phyloP scores from a whole-genome alignment of 805 yeast species.

The Cyberlindnera maritima region DNA sequence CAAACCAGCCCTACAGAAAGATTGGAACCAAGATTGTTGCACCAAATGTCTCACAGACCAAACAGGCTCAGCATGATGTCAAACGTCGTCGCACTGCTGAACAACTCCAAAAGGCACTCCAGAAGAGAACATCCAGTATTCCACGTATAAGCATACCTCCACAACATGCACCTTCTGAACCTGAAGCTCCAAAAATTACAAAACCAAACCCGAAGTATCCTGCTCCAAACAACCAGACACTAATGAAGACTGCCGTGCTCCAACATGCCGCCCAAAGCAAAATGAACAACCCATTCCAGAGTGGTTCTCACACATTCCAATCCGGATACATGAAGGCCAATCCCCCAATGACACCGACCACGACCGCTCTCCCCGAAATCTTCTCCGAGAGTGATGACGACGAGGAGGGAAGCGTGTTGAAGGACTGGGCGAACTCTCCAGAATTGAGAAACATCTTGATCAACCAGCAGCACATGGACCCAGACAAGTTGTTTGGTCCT shows the following conservation, averaged over 20 bases:
- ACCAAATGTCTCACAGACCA: conserved; percentile 15
- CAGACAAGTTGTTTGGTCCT: conserved; percentile 70
- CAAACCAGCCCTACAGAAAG: conserved; percentile 23
- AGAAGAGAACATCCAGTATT: conserved; percentile 27
- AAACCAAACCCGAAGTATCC: conserved; percentile 17
- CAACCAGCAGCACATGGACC: conserved; percentile 54
- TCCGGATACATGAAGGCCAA: conserved; percentile 5
- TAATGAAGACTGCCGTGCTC: conserved; percentile 34
- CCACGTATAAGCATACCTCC: conserved; percentile 12
- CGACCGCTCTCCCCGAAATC: conserved; percentile 41
- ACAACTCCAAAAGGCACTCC: conserved; percentile 19
- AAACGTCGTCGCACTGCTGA: conserved; percentile 29
- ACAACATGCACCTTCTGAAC: not conserved
- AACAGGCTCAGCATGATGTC: conserved; percentile 20
- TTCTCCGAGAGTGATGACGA: conserved; percentile 54
- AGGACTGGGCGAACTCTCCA: conserved; percentile 65
- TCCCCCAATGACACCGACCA: conserved; percentile 22
- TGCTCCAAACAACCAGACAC: conserved; percentile 20
- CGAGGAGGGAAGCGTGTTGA: conserved; percentile 44
- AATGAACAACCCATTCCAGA: conserved; percentile 15
- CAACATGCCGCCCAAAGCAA: conserved; percentile 31
- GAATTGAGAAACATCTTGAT: conserved; percentile 44
- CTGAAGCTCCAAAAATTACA: conserved; percentile 4
- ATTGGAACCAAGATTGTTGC: conserved; percentile 26
- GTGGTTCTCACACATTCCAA: conserved; percentile 4